A percentile compares a stretch with the other conserved stretches of the same genome.
phyloP scores from a whole-genome alignment of 768 basidiomycete genomes.

The Macrocybe gigantea region DNA sequence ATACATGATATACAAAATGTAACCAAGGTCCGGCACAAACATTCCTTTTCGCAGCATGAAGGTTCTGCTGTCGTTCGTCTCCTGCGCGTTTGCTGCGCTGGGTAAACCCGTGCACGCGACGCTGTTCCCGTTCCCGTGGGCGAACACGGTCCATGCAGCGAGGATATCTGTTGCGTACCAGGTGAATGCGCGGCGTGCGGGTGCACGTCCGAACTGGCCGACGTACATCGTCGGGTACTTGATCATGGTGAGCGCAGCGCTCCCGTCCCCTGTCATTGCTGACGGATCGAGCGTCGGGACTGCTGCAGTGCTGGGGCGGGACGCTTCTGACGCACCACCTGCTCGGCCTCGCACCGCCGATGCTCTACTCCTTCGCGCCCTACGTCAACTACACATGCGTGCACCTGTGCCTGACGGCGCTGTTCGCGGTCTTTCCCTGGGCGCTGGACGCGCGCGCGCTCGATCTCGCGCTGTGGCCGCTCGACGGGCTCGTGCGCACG shows the following conservation, averaged over 20 bases:
- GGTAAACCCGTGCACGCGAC: constrained; percentile 30
- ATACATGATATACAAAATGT: background rate
- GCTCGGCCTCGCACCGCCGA: constrained; percentile 38
- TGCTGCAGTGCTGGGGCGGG: constrained; percentile 41
- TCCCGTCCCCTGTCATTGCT: background rate
- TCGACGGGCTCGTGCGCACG: constrained; percentile 44
- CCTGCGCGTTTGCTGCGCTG: constrained; percentile 12
- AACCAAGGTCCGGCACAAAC: background rate
- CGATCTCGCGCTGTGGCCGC: constrained; percentile 41
- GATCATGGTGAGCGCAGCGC: constrained; percentile 30
- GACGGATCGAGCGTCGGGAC: background rate
- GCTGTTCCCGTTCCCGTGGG: constrained; percentile 34
- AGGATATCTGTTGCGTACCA: constrained; percentile 41
- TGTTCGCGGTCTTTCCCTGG: constrained; percentile 32
- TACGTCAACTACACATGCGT: constrained; percentile 44
- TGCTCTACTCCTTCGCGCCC: constrained; percentile 37
- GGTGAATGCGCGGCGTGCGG: constrained; percentile 21
- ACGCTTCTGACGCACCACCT: constrained; percentile 35
- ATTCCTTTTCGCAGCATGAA: no score
- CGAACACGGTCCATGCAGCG: constrained; percentile 36
- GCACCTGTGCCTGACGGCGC: constrained; percentile 35
- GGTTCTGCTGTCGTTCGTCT: background rate
- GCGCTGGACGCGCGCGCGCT: constrained; percentile 8
- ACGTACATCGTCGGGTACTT: constrained; percentile 40
- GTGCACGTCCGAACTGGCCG: constrained; percentile 28